A percentile compares a stretch with the other conserved stretches of the same genome.
phyloP scores from a whole-genome alignment of 164 flowering plant species.

The Liquidambar formosana region DNA sequence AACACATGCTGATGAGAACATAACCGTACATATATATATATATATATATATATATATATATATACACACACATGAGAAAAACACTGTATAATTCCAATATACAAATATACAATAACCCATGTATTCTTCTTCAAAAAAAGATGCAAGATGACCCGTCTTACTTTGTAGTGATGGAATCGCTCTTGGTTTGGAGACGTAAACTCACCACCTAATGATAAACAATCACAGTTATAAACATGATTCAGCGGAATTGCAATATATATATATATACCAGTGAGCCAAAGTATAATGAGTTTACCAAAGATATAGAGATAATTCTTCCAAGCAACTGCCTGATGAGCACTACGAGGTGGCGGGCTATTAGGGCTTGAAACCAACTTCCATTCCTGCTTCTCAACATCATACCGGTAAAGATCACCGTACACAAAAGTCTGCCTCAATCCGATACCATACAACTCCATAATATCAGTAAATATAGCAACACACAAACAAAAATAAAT shows the following conservation, averaged over 20 bases:
- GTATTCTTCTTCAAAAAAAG: not conserved
- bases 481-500: not conserved
- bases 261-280: not conserved
- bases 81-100: not conserved
- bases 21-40: too few relatives aligned
- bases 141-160: constrained; percentile 16
- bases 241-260: not conserved
- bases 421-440: constrained; percentile 85
- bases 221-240: constrained; percentile 4
- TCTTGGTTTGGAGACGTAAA: constrained; percentile 99
- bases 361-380: constrained; percentile 93
- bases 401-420: constrained; percentile 87
- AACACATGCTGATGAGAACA: too few relatives aligned
- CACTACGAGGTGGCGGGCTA: constrained; percentile 99
- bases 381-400: constrained; percentile 91
- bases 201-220: constrained; percentile 77
- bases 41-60: too few relatives aligned
- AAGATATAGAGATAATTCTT: constrained; percentile 86
- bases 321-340: constrained; percentile 97
- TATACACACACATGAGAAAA: too few relatives aligned
- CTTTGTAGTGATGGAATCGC: constrained; percentile 99
- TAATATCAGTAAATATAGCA: not conserved
- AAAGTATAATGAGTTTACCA: constrained; percentile 41
- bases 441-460: not conserved
- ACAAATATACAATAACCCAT: not conserved